phyloP scores from a whole-genome alignment of 331 rosid genomes.

The Pyracantha coccinea region DNA sequence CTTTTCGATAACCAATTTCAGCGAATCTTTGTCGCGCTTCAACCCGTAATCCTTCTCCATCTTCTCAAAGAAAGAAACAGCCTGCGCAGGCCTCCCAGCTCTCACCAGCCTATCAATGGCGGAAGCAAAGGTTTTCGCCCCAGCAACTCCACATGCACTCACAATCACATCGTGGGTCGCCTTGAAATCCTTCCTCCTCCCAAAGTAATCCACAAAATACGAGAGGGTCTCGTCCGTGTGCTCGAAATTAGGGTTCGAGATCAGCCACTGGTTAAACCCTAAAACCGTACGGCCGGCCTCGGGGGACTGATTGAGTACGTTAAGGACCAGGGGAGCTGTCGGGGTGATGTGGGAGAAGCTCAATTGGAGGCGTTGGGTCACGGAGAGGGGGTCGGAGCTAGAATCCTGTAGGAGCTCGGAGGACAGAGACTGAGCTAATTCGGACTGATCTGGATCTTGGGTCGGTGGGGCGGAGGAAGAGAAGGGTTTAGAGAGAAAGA shows the following conservation, averaged over 20 bases:
- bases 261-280: constrained; percentile 61
- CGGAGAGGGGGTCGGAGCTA: constrained; percentile 34
- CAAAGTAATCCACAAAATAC: constrained; percentile 57
- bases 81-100: constrained; percentile 52
- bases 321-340: constrained; percentile 32
- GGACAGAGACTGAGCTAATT: constrained; percentile 36
- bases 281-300: constrained; percentile 62
- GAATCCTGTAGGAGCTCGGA: constrained; percentile 46
- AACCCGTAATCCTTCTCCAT: constrained; percentile 78
- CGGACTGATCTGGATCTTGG: constrained; percentile 29
- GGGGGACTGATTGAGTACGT: constrained; percentile 48
- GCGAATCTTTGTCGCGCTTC: constrained; percentile 44
- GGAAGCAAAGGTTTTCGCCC: constrained; percentile 44
- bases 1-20: constrained; percentile 54
- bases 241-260: constrained; percentile 38
- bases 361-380: constrained; percentile 46
- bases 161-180: constrained; percentile 52
- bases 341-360: constrained; percentile 61
- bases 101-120: constrained; percentile 66
- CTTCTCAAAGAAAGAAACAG: constrained; percentile 55
- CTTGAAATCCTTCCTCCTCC: constrained; percentile 85
- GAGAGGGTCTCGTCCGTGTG: constrained; percentile 67
- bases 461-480: constrained; percentile 11
- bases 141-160: constrained; percentile 11
- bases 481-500: constrained; percentile 23